Evolutionary conservation across 495 filamentous ascomycete species (phyloP).

Genomic region (Sphaerosporella brunnea): DNA sequence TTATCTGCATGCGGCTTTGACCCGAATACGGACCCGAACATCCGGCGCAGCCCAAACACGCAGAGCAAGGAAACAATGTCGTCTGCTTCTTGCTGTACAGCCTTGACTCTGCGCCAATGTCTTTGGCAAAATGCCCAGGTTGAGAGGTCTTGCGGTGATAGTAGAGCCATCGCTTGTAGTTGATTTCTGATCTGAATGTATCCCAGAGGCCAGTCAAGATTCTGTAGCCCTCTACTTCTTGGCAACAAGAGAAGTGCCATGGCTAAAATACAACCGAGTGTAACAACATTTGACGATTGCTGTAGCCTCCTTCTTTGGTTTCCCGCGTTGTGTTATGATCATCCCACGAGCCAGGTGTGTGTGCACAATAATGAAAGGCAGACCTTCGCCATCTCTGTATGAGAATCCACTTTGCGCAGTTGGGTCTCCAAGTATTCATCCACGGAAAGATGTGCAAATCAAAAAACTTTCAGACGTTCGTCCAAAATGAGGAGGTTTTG

Average conservation of each 20-base stretch:
- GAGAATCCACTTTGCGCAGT: background rate
- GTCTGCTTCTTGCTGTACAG: background rate
- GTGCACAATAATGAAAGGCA: background rate
- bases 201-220: background rate
- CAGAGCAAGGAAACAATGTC: background rate
- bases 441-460: slow-evolving; percentile 4
- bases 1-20: background rate
- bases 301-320: background rate
- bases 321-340: background rate
- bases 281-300: background rate
- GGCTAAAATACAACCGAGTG: background rate
- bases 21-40: background rate
- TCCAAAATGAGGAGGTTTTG: slow-evolving; percentile 6
- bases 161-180: background rate
- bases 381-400: background rate
- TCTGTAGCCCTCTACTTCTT: background rate
- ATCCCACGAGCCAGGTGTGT: background rate
- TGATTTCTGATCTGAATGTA: background rate
- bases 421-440: slow-evolving; percentile 3
- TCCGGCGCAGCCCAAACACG: background rate
- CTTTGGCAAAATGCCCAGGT: background rate
- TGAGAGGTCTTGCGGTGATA: background rate
- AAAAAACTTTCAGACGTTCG: background rate
- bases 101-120: background rate
- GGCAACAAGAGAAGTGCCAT: background rate